Evolutionary conservation across 2,329 filamentous ascomycete genomes (phyloP), one percentile per base, ranked within the genome.

Genomic region (Aspergillus sp.): DNA sequence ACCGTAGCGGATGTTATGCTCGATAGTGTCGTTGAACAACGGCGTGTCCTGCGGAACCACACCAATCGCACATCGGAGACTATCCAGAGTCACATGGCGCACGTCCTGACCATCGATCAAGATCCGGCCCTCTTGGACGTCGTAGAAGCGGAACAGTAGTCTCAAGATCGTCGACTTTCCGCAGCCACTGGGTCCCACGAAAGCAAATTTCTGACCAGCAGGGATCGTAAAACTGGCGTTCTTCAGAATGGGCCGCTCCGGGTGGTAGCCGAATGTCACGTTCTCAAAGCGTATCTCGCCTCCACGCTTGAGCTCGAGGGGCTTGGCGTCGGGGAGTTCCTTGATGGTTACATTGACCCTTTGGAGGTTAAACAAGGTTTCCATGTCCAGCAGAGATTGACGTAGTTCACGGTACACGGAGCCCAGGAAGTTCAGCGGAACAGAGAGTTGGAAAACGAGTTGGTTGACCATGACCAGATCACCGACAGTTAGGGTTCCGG

Each of bases 381-480:
- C 93, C 93, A 98, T 98, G 65, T 98, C 94, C 32, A 98, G 76
- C 40, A 98, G 76, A 26, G 88, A 95, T 71, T 98, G 93, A 47
- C 93, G 80, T 45, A 98, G 78, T 70, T 98, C 93, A 57, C 93
- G 85, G 66, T 98, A 98, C 8, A 98, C 91, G 9, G 89, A 94
- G n/a, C 93, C 93, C 3, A 98, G 75, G 68, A 98, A 98, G 74
- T 98, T 98, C 50, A 98, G 78, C 0, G 93, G 93, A 3, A 98
- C 88, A 0, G 89, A 96, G 4, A 98, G 82, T 70, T 98, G 93
- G 71, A 98, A 98, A 49, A 98, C 90, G 12, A 98, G 82, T 73
- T 97, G 93, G 67, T 98, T 98, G 56, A 98, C 88, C 88, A 98
- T 94, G 63, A 98, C 93, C 30, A 98, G 76, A 64, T 98, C 94